Conservation (phyloP, 2,329 filamentous ascomycete species). For the Aureobasidium sp. region DNA sequence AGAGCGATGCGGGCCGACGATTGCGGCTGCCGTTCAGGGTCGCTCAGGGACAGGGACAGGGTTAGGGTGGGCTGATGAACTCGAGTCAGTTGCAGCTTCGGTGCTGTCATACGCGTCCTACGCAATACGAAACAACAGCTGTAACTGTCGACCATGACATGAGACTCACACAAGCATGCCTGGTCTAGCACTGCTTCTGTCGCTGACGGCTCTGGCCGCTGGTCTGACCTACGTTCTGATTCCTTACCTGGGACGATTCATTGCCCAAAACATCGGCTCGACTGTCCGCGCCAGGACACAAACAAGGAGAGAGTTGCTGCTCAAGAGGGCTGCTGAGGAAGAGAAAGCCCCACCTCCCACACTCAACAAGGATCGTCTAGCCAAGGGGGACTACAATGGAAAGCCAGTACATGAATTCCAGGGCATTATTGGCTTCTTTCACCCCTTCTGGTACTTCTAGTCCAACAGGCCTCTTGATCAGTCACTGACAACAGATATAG, state of each 20-base stretch:
- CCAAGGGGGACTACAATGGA: not conserved
- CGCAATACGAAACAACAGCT: not conserved
- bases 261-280: slow-evolving; percentile 16
- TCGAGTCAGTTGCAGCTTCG: not conserved
- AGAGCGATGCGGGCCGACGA: not conserved
- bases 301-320: slow-evolving; percentile 16
- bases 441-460: slow-evolving; percentile 77
- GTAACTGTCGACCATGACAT: not conserved
- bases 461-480: not conserved
- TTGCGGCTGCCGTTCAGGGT: not conserved
- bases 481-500: slow-evolving; percentile 38
- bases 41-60: not conserved
- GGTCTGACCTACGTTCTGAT: not conserved
- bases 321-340: slow-evolving; percentile 15
- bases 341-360: slow-evolving; percentile 3
- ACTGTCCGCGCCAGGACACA: slow-evolving; percentile 17
- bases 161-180: not conserved
- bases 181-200: not conserved
- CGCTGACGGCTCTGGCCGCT: not conserved
- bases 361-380: not conserved
- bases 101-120: not conserved
- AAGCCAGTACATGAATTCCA: slow-evolving; percentile 55
- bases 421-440: slow-evolving; percentile 90
- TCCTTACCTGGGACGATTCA: slow-evolving; percentile 2
- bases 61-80: not conserved